These are phyloP conservation scores for Fusarium nelsonii DNA, from an alignment of 2,329 filamentous ascomycete genomes.

Conservation along the genomic window DNA sequence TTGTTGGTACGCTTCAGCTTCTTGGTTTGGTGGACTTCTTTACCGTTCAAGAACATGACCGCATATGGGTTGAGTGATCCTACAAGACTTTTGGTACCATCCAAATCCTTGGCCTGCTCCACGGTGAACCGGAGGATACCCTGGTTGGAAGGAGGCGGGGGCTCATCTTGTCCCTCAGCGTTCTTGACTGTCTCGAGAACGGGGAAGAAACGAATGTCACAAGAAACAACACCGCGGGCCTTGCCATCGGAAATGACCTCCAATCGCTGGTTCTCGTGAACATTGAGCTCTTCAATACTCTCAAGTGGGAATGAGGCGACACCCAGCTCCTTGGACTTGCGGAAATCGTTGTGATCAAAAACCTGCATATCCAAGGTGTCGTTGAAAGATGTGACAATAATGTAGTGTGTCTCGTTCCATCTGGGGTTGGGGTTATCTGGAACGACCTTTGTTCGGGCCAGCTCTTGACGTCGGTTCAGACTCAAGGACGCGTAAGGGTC, in stretches of 20 bases:
- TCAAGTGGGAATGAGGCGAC: constrained; percentile 88
- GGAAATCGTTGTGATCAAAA: constrained; percentile 94
- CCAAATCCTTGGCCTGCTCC: constrained; percentile 96
- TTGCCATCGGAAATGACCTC: constrained; percentile 89
- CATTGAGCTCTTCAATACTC: constrained; percentile 78
- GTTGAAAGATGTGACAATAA: constrained; percentile 91
- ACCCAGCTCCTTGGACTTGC: constrained; percentile 96
- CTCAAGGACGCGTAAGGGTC: constrained; percentile 91
- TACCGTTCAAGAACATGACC: constrained; percentile 87
- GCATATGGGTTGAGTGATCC: constrained; percentile 94
- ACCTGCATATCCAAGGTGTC: constrained; percentile 87
- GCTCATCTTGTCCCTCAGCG: constrained; percentile 81
- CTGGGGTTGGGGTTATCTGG: constrained; percentile 86
- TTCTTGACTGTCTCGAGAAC: constrained; percentile 80
- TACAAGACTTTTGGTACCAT: constrained; percentile 90
- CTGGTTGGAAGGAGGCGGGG: constrained; percentile 88
- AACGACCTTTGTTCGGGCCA: constrained; percentile 90
- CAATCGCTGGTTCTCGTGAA: constrained; percentile 85
- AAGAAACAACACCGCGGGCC: constrained; percentile 80
- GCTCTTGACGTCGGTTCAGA: constrained; percentile 82
- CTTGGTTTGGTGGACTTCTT: constrained; percentile 88
- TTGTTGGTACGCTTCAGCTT: constrained; percentile 98
- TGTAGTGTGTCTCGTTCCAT: constrained; percentile 97
- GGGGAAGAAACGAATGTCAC: constrained; percentile 94
- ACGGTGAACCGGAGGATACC: constrained; percentile 95